Evolutionary conservation across 805 yeast genomes (phyloP).

Genomic region (Candida pseudoglaebosa): DNA sequence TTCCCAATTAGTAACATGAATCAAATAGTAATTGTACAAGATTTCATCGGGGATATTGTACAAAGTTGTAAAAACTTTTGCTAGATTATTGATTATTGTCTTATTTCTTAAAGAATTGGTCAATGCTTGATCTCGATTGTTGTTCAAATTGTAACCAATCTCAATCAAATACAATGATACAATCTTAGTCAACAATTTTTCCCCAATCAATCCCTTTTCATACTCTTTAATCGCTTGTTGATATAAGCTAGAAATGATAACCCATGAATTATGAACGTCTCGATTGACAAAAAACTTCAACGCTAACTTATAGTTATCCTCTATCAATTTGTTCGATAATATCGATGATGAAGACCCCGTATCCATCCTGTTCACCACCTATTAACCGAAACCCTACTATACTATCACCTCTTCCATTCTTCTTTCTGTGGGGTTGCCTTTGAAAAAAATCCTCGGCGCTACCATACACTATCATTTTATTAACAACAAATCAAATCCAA

Average conservation of each 20-base stretch:
- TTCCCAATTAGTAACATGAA: slow-evolving; percentile 24
- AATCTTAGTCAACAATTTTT: slow-evolving; percentile 29
- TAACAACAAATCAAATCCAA: too few relatives aligned
- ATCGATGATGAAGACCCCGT: background rate
- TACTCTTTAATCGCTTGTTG: slow-evolving; percentile 17
- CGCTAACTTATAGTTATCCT: slow-evolving; percentile 27
- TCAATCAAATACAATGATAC: slow-evolving; percentile 33
- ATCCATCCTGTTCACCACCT: background rate
- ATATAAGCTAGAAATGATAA: slow-evolving; percentile 21
- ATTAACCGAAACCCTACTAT: background rate
- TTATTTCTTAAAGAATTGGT: slow-evolving; percentile 7
- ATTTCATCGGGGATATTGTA: slow-evolving; percentile 28
- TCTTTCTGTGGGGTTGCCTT: background rate
- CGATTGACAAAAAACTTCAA: slow-evolving; percentile 37
- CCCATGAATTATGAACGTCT: slow-evolving; percentile 31
- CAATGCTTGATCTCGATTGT: slow-evolving; percentile 4
- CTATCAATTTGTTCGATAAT: slow-evolving; percentile 9
- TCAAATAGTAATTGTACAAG: slow-evolving; percentile 28
- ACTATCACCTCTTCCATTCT: background rate
- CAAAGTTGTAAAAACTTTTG: slow-evolving; percentile 8
- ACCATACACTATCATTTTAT: too few relatives aligned
- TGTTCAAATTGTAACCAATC: slow-evolving; percentile 20
- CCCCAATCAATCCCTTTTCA: slow-evolving; percentile 20
- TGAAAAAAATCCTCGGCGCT: slow-evolving; percentile 1
- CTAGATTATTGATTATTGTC: slow-evolving; percentile 5